These are phyloP conservation scores for Hypomyces rosellus DNA, from an alignment of 2,329 filamentous ascomycete genomes.

Conservation along the genomic window DNA sequence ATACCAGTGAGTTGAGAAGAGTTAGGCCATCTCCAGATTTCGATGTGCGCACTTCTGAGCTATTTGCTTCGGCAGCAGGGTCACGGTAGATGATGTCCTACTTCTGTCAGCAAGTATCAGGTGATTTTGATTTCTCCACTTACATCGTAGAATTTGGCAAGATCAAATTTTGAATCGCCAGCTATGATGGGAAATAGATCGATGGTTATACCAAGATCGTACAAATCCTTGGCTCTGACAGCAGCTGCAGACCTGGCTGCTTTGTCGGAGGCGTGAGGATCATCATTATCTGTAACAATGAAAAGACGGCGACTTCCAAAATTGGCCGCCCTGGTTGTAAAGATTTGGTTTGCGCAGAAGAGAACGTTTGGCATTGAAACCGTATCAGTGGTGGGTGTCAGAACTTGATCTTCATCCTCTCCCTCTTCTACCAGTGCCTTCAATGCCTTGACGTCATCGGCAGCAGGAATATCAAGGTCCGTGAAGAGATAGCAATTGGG, in stretches of 20 bases:
- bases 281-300: slow-evolving; percentile 89
- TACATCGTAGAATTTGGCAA: slow-evolving; percentile 87
- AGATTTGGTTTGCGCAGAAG: slow-evolving; percentile 93
- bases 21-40: slow-evolving; percentile 69
- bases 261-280: slow-evolving; percentile 71
- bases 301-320: slow-evolving; percentile 92
- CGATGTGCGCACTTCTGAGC: slow-evolving; percentile 50
- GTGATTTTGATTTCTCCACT: slow-evolving; percentile 15
- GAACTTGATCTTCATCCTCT: slow-evolving; percentile 60
- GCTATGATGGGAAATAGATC: slow-evolving; percentile 87
- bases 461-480: slow-evolving; percentile 81
- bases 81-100: slow-evolving; percentile 88
- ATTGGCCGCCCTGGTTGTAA: slow-evolving; percentile 90
- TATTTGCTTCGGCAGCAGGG: slow-evolving; percentile 59
- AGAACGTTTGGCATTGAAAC: slow-evolving; percentile 83
- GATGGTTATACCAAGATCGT: slow-evolving; percentile 85
- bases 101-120: not conserved
- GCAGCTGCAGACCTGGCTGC: slow-evolving; percentile 67
- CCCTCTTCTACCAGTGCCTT: slow-evolving; percentile 72
- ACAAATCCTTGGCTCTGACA: slow-evolving; percentile 87
- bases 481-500: slow-evolving; percentile 89
- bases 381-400: slow-evolving; percentile 62
- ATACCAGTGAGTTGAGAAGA: slow-evolving; percentile 71
- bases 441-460: slow-evolving; percentile 76
- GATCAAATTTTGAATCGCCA: slow-evolving; percentile 65